phyloP scores from a whole-genome alignment of 2,329 filamentous ascomycete species.

The Diaporthe aspalathi region DNA sequence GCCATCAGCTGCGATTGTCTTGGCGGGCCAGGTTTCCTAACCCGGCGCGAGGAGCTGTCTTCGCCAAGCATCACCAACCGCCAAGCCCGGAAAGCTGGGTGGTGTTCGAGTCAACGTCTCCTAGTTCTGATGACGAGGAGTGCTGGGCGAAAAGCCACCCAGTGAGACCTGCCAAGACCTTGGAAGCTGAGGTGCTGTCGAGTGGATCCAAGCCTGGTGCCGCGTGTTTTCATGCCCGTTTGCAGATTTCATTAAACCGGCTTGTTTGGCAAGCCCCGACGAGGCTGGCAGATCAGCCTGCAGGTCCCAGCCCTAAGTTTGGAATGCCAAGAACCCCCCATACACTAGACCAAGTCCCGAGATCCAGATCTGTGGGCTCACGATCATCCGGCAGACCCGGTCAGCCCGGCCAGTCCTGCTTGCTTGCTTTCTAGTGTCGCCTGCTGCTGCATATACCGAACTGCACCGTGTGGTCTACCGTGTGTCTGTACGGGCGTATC shows the following conservation, averaged over 20 bases:
- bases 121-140: background rate
- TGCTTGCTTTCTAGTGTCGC: background rate
- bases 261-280: slow-evolving; percentile 8
- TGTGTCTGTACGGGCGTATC: background rate
- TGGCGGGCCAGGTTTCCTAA: slow-evolving; percentile 8
- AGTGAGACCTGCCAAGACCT: slow-evolving; percentile 29
- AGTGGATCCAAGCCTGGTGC: background rate
- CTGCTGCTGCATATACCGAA: slow-evolving; percentile 10
- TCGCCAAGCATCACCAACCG: slow-evolving; percentile 29
- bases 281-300: slow-evolving; percentile 22
- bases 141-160: slow-evolving; percentile 21
- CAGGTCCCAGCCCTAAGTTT: slow-evolving; percentile 32
- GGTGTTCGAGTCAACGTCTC: slow-evolving; percentile 24
- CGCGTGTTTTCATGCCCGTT: slow-evolving; percentile 4
- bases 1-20: slow-evolving; percentile 24
- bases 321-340: slow-evolving; percentile 13
- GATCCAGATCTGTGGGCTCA: slow-evolving; percentile 31
- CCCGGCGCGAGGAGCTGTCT: background rate
- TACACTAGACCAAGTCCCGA: slow-evolving; percentile 24
- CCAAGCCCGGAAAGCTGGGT: slow-evolving; percentile 14
- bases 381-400: slow-evolving; percentile 24
- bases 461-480: slow-evolving; percentile 19
- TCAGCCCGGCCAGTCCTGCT: slow-evolving; percentile 1
- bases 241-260: slow-evolving; percentile 5
- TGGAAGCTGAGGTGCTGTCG: slow-evolving; percentile 13